A percentile compares a stretch with the other conserved stretches of the same genome.
phyloP scores from a whole-genome alignment of 1,284 basidiomycete species.

The Gyrodon tennesseensis region DNA sequence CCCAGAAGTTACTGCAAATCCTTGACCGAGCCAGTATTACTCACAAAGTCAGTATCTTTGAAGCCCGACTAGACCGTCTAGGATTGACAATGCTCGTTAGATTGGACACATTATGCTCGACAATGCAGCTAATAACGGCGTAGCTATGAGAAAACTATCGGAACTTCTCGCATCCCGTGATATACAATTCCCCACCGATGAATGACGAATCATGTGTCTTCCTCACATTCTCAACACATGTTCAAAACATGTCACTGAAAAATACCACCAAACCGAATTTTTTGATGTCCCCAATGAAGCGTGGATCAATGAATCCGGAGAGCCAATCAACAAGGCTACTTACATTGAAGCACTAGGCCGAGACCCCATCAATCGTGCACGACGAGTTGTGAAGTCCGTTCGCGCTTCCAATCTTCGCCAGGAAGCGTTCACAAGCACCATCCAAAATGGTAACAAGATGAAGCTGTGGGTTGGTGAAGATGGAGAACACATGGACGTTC shows the following conservation, averaged over 20 bases:
- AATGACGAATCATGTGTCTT: not conserved
- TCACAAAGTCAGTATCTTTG: not conserved
- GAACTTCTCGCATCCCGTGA: not conserved
- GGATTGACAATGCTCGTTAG: not conserved
- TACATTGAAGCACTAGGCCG: too few relatives aligned
- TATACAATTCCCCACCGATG: not conserved
- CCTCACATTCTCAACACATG: too few relatives aligned
- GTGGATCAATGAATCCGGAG: not conserved
- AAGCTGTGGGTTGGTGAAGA: not conserved
- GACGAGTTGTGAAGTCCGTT: too few relatives aligned
- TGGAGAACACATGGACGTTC: too few relatives aligned
- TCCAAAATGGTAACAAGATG: not conserved
- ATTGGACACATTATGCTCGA: not conserved
- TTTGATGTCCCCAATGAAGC: not conserved
- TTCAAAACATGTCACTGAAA: not conserved
- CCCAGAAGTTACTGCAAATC: too few relatives aligned
- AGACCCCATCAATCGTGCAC: too few relatives aligned
- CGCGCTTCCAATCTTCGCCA: too few relatives aligned
- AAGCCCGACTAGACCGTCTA: not conserved
- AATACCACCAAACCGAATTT: not conserved
- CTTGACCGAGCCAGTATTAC: not conserved
- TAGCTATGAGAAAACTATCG: not conserved
- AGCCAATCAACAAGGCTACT: not conserved
- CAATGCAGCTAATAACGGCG: not conserved
- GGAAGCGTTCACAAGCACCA: not conserved